Conservation (phyloP, 2,329 filamentous ascomycete genomes). For the Alternaria sp. region DNA sequence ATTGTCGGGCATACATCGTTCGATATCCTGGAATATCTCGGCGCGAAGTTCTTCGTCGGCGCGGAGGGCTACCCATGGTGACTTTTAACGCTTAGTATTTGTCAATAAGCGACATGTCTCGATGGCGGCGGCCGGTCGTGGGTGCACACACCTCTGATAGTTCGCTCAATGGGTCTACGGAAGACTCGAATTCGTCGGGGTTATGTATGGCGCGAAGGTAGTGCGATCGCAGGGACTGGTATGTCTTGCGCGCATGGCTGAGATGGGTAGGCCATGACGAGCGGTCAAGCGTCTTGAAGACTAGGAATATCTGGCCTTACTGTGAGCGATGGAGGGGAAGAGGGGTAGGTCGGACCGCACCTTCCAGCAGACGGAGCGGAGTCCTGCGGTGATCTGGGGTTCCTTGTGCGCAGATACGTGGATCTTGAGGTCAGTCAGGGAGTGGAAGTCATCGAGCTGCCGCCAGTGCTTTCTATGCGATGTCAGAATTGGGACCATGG, state of each 20-base stretch:
- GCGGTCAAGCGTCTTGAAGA: slow-evolving; percentile 72
- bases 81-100: slow-evolving; percentile 66
- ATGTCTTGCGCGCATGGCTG: slow-evolving; percentile 73
- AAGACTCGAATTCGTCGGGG: slow-evolving; percentile 77
- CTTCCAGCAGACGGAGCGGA: slow-evolving; percentile 94
- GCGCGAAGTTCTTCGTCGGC: slow-evolving; percentile 82
- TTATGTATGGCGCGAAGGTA: slow-evolving; percentile 84
- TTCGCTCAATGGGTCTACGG: slow-evolving; percentile 84
- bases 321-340: background rate
- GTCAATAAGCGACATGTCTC: slow-evolving; percentile 48
- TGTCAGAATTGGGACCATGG: slow-evolving; percentile 17
- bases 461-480: slow-evolving; percentile 43
- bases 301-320: slow-evolving; percentile 71
- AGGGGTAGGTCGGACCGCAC: slow-evolving; percentile 50
- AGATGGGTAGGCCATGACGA: slow-evolving; percentile 73
- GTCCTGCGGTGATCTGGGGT: slow-evolving; percentile 62
- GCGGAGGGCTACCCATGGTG: slow-evolving; percentile 87
- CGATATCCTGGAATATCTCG: slow-evolving; percentile 94
- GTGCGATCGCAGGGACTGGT: slow-evolving; percentile 73
- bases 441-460: slow-evolving; percentile 46
- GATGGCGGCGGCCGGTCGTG: slow-evolving; percentile 21
- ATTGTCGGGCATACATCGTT: slow-evolving; percentile 87
- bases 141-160: slow-evolving; percentile 66
- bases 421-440: slow-evolving; percentile 47
- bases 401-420: slow-evolving; percentile 46